phyloP scores from a whole-genome alignment of 2,329 filamentous ascomycete species.

The Penicillium janthinellum region DNA sequence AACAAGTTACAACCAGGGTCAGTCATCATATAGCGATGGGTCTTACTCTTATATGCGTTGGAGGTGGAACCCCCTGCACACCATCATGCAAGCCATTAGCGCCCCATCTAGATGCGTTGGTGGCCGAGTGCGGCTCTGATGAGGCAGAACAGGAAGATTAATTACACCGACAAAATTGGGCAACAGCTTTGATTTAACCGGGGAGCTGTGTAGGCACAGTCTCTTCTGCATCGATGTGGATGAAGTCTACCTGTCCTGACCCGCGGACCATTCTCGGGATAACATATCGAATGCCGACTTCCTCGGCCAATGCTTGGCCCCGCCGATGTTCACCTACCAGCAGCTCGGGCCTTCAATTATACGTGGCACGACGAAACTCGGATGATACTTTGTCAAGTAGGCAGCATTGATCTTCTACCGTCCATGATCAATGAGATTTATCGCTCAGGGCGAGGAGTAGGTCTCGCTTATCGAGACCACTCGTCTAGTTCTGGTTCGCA shows the following conservation, averaged over 20 bases:
- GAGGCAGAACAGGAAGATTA: neutral
- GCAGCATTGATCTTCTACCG: neutral
- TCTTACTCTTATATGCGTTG: constrained; percentile 1
- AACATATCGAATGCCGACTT: neutral
- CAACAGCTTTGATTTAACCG: no score
- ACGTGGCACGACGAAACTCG: neutral
- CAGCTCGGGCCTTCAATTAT: neutral
- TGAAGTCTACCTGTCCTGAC: no score
- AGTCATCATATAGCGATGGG: neutral
- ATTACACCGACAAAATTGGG: neutral
- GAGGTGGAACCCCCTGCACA: constrained; percentile 8
- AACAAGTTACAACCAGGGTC: neutral
- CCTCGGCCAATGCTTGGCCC: neutral
- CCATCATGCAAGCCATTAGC: constrained; percentile 11
- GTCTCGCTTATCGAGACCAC: neutral
- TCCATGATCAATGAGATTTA: neutral
- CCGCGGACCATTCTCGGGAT: neutral
- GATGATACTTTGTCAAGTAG: neutral
- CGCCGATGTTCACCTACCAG: no score
- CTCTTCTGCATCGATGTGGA: no score
- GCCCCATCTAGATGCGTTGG: constrained; percentile 22
- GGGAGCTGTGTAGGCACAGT: no score
- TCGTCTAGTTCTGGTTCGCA: neutral
- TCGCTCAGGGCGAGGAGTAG: neutral
- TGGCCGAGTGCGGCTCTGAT: constrained; percentile 7